Percentiles rank a stretch among this genome's conserved stretches.
Evolutionary conservation across 768 basidiomycete genomes (phyloP).

Genomic region (Lentinula boryana): DNA sequence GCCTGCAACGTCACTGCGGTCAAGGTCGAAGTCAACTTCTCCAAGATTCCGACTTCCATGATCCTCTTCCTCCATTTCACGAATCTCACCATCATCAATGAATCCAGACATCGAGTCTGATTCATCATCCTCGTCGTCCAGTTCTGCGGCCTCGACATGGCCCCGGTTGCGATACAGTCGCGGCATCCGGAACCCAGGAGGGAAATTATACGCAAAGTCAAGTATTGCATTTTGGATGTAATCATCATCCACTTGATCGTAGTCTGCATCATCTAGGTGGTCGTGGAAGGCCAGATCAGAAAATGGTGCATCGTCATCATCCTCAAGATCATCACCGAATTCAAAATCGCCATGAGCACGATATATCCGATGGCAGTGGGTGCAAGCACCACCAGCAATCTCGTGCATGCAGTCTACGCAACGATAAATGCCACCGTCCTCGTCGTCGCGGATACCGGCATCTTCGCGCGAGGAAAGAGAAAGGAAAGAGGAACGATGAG

Average conservation of each 20-base stretch:
- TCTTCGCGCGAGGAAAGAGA: conserved; percentile 20
- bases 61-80: neutral
- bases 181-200: neutral
- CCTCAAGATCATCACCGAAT: conserved; percentile 18
- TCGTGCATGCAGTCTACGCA: conserved; percentile 77
- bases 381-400: conserved; percentile 65
- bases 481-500: conserved; percentile 15
- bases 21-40: neutral
- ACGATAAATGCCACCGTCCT: conserved; percentile 73
- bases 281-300: conserved; percentile 19
- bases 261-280: neutral
- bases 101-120: neutral
- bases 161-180: neutral
- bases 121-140: neutral
- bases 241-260: neutral
- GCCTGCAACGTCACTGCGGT: neutral
- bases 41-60: neutral
- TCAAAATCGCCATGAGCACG: conserved; percentile 35
- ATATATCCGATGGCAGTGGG: conserved; percentile 54
- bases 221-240: neutral
- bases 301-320: conserved; percentile 19
- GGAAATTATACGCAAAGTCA: neutral
- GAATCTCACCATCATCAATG: neutral
- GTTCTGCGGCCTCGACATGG: neutral
- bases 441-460: conserved; percentile 63